Percentiles rank a stretch among this genome's conserved stretches.
Evolutionary conservation across 1,284 basidiomycete genomes (phyloP).

Genomic region (Ceratobasidium sp.): DNA sequence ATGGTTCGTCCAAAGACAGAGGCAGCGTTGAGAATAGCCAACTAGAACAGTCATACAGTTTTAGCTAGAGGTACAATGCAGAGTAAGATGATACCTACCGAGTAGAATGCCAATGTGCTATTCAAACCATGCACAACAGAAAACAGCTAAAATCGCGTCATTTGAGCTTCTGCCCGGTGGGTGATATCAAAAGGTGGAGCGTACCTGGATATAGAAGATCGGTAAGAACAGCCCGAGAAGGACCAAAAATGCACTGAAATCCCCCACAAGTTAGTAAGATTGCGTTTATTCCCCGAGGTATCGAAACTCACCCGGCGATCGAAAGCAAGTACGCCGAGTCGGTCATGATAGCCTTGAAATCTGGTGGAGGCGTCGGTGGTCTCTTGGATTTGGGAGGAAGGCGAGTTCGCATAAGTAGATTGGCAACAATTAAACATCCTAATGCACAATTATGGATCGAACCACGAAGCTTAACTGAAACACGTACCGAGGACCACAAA

Average conservation of each 20-base stretch:
- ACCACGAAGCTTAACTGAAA: background rate
- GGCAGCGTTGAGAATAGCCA: slow-evolving; percentile 45
- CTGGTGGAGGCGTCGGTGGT: slow-evolving; percentile 26
- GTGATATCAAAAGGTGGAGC: background rate
- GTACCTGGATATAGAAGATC: slow-evolving; percentile 38
- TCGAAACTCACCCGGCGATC: slow-evolving; percentile 19
- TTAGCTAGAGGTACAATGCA: background rate
- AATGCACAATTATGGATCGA: background rate
- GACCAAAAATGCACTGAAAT: slow-evolving; percentile 35
- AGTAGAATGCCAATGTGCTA: slow-evolving; percentile 41
- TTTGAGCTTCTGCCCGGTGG: background rate
- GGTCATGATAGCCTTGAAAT: slow-evolving; percentile 41
- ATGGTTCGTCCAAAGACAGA: slow-evolving; percentile 45
- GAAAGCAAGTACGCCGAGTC: slow-evolving; percentile 30
- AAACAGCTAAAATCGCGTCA: slow-evolving; percentile 19
- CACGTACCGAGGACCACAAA: slow-evolving; percentile 35
- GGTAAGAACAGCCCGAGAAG: slow-evolving; percentile 43
- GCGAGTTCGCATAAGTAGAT: slow-evolving; percentile 46
- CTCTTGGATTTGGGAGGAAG: slow-evolving; percentile 38
- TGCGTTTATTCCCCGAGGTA: background rate
- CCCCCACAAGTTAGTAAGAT: no score
- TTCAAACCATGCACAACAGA: slow-evolving; percentile 32
- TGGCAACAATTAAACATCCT: slow-evolving; percentile 35
- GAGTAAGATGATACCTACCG: slow-evolving; percentile 16
- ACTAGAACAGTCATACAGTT: background rate